Evolutionary conservation across 495 filamentous ascomycete species (phyloP).

Genomic region (Penicillium fimorum): DNA sequence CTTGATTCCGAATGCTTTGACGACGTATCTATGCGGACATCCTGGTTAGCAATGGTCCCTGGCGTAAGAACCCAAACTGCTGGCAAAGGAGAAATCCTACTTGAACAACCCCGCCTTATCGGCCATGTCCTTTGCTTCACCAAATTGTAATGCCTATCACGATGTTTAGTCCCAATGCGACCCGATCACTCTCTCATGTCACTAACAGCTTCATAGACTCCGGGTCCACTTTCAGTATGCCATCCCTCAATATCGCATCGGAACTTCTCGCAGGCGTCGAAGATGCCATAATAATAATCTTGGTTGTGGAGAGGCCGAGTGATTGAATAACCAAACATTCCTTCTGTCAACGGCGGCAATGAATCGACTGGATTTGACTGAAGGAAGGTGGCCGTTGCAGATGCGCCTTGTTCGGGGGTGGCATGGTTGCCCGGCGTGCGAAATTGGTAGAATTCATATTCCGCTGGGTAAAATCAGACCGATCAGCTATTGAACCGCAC

Average conservation of each 20-base stretch:
- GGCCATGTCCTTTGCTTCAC: constrained; percentile 81
- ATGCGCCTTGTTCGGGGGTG: constrained; percentile 56
- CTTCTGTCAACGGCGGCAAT: constrained; percentile 80
- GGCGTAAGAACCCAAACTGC: neutral
- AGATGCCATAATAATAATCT: constrained; percentile 91
- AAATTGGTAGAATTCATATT: constrained; percentile 98
- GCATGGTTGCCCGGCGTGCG: constrained; percentile 56
- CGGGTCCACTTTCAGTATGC: constrained; percentile 96
- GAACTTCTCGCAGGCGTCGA: constrained; percentile 78
- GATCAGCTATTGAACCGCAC: neutral
- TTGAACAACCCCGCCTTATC: constrained; percentile 93
- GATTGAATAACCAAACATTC: constrained; percentile 97
- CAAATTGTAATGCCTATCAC: constrained; percentile 71
- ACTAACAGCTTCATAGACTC: constrained; percentile 87
- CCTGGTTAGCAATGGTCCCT: neutral
- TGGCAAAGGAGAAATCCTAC: constrained; percentile 38
- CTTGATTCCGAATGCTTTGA: constrained; percentile 80
- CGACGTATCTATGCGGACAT: constrained; percentile 62
- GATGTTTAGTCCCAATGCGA: constrained; percentile 10
- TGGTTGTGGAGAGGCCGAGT: constrained; percentile 91
- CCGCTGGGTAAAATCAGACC: constrained; percentile 54
- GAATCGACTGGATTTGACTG: constrained; percentile 66
- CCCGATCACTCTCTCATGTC: neutral
- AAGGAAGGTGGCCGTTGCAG: constrained; percentile 73
- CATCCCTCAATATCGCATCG: constrained; percentile 86